Evolutionary conservation across 208 protist genomes (phyloP).

Genomic region (Trypanosoma mega): DNA sequence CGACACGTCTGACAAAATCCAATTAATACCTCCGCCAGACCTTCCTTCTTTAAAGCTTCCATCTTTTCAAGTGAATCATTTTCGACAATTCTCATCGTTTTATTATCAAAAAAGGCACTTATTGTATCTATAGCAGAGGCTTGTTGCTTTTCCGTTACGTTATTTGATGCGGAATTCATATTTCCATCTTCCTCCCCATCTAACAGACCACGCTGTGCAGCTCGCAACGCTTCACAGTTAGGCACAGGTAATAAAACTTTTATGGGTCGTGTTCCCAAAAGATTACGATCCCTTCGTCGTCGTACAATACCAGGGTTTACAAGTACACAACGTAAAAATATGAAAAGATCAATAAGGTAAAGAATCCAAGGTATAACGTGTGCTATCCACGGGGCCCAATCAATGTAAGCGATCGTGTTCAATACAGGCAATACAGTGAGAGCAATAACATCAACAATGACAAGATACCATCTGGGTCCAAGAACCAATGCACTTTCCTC

Average conservation of each 20-base stretch:
- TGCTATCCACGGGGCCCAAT: slow-evolving; percentile 22
- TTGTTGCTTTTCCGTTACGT: no score
- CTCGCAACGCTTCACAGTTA: slow-evolving; percentile 16
- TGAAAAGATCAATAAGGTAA: background rate
- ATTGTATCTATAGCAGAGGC: no score
- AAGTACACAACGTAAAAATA: slow-evolving; percentile 34
- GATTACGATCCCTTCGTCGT: slow-evolving; percentile 12
- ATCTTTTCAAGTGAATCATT: slow-evolving; percentile 32
- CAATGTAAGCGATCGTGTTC: slow-evolving; percentile 14
- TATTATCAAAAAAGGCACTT: slow-evolving; percentile 39
- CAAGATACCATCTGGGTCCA: slow-evolving; percentile 5
- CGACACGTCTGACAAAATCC: slow-evolving; percentile 51
- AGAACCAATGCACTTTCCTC: background rate
- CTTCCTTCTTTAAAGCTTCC: slow-evolving; percentile 16
- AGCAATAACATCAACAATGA: background rate
- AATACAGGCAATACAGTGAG: slow-evolving; percentile 28
- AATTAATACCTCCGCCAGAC: slow-evolving; percentile 42
- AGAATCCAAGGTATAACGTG: slow-evolving; percentile 25
- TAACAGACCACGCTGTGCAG: background rate
- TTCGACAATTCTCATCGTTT: slow-evolving; percentile 29
- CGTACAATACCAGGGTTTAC: slow-evolving; percentile 58
- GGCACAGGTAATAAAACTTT: slow-evolving; percentile 42
- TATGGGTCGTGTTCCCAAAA: slow-evolving; percentile 24
- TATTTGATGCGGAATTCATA: background rate
- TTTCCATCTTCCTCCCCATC: background rate